phyloP scores from a whole-genome alignment of 2,329 filamentous ascomycete genomes.

The Seiridium unicorne region DNA sequence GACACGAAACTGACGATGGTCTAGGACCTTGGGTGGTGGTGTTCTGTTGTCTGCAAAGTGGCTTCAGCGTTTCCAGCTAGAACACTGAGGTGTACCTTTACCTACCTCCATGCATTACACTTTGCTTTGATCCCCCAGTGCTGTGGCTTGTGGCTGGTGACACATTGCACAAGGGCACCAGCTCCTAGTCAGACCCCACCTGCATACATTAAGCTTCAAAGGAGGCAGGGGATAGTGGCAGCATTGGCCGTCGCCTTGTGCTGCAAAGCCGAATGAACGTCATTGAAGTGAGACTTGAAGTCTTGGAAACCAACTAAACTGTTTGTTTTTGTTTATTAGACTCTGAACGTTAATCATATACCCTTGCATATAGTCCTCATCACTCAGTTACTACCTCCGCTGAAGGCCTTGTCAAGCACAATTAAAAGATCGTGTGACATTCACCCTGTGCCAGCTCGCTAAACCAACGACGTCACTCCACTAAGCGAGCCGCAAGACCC shows the following conservation, averaged over 20 bases:
- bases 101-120: too few relatives aligned
- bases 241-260: background rate
- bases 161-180: background rate
- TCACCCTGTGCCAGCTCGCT: background rate
- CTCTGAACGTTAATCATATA: too few relatives aligned
- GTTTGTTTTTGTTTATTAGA: too few relatives aligned
- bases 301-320: too few relatives aligned
- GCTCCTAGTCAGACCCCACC: background rate
- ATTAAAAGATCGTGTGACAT: background rate
- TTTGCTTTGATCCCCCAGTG: background rate
- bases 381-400: too few relatives aligned
- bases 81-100: too few relatives aligned
- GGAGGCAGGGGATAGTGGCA: background rate
- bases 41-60: constrained; percentile 4
- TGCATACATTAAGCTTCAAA: background rate
- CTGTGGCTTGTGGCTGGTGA: constrained; percentile 1
- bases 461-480: constrained; percentile 6
- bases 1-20: background rate
- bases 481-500: background rate
- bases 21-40: background rate
- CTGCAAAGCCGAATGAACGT: background rate
- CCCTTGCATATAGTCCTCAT: too few relatives aligned
- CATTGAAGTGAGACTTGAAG: background rate
- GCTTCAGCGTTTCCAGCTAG: background rate
- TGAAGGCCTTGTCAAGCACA: too few relatives aligned